phyloP scores from a whole-genome alignment of 2,329 filamentous ascomycete genomes.

The Curvularia hawaiiensis region DNA sequence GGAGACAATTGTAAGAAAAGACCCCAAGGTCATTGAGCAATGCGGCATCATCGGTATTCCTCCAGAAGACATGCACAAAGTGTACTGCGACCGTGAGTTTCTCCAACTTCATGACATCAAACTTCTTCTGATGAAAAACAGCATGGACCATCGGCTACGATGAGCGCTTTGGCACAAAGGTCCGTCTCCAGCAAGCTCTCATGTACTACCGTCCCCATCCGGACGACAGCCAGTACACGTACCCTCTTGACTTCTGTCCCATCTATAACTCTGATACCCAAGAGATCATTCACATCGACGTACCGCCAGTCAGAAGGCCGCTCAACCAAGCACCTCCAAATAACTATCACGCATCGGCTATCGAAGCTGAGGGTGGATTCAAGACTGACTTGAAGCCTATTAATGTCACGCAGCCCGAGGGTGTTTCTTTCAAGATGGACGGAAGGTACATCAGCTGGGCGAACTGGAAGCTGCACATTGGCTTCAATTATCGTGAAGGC shows the following conservation, averaged over 20 bases:
- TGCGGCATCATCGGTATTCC: conserved; percentile 83
- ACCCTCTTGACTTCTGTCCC: conserved; percentile 90
- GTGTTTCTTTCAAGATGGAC: conserved; percentile 81
- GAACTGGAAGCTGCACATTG: conserved; percentile 91
- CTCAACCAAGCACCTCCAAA: conserved; percentile 73
- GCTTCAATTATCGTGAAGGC: conserved; percentile 94
- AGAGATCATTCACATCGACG: conserved; percentile 80
- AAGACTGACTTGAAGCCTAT: conserved; percentile 82
- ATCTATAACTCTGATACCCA: conserved; percentile 84
- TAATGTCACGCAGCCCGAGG: conserved; percentile 85
- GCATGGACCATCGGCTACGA: conserved; percentile 96
- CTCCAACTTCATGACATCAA: not conserved
- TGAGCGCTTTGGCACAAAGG: conserved; percentile 78
- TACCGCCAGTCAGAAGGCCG: conserved; percentile 77
- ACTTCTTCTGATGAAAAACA: conserved; percentile 37
- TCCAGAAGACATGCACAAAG: conserved; percentile 86
- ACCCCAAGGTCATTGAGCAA: conserved; percentile 88
- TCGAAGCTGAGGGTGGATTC: conserved; percentile 77
- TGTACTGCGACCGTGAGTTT: conserved; percentile 82
- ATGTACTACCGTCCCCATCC: conserved; percentile 92
- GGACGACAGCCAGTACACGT: conserved; percentile 90
- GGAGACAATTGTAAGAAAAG: conserved; percentile 74
- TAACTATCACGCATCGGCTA: conserved; percentile 78
- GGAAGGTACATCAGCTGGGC: conserved; percentile 83
- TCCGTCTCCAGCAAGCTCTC: conserved; percentile 86